phyloP scores from a whole-genome alignment of 371 early-diverging fungal genomes.

The Apophysomyces variabilis region DNA sequence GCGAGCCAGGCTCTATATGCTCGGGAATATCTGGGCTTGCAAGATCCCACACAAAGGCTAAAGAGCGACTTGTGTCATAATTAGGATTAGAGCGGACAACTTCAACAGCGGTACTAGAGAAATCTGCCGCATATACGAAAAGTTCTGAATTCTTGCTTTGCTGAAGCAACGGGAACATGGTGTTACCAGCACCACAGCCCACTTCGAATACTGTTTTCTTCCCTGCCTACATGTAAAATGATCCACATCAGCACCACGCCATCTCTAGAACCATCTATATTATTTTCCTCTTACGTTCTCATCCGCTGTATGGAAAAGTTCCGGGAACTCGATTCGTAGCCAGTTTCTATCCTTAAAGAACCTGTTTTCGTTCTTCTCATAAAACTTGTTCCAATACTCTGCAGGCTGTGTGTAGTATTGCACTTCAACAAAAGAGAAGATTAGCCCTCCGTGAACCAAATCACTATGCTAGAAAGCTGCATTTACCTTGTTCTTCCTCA shows the following conservation, averaged over 20 bases:
- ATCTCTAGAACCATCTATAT: not conserved
- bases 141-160: constrained; percentile 65
- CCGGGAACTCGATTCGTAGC: constrained; percentile 91
- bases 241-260: not conserved
- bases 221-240: constrained; percentile 34
- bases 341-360: constrained; percentile 97
- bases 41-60: constrained; percentile 86
- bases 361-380: constrained; percentile 88
- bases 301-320: constrained; percentile 58
- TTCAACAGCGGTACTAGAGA: constrained; percentile 77
- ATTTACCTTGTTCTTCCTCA: constrained; percentile 48
- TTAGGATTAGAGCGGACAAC: constrained; percentile 66
- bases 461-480: too few species aligned
- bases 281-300: constrained; percentile 27
- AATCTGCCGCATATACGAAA: constrained; percentile 83
- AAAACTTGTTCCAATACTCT: constrained; percentile 76
- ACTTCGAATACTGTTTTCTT: constrained; percentile 70
- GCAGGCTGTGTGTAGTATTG: constrained; percentile 50
- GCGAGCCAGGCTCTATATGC: constrained; percentile 62
- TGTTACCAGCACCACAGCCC: constrained; percentile 98
- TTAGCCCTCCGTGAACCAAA: not conserved
- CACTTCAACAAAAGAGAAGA: constrained; percentile 21
- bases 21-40: constrained; percentile 66
- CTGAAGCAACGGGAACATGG: constrained; percentile 88
- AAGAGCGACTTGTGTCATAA: constrained; percentile 64